Percentiles rank a stretch among this genome's conserved stretches.
Evolutionary conservation across 2,329 filamentous ascomycete genomes (phyloP).

Genomic region (Diatrype stigma): DNA sequence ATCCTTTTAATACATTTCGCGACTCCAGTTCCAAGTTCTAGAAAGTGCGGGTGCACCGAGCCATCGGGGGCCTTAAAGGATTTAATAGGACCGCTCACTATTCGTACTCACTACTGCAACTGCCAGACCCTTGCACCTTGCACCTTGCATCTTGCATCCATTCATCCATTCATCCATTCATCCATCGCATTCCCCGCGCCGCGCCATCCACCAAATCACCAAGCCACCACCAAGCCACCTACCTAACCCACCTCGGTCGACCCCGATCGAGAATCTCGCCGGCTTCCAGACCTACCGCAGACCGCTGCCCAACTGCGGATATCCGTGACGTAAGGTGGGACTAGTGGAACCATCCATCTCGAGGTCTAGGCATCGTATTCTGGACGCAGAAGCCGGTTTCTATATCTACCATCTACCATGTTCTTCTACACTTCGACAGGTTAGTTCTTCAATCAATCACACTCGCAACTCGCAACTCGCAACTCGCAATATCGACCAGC

Average conservation of each 20-base stretch:
- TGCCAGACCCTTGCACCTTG: too few species aligned
- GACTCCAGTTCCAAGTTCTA: too few species aligned
- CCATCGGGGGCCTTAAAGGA: neutral
- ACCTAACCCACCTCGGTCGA: neutral
- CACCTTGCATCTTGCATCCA: too few species aligned
- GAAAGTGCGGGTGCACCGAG: neutral
- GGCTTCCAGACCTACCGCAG: neutral
- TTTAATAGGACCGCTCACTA: neutral
- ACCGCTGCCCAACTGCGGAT: slow-evolving; percentile 4
- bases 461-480: neutral
- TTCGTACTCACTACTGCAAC: too few species aligned
- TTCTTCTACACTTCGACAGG: slow-evolving; percentile 26
- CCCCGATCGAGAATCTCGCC: neutral
- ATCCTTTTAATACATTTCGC: too few species aligned
- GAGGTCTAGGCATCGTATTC: slow-evolving; percentile 6
- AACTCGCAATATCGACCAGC: neutral
- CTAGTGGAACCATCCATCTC: slow-evolving; percentile 9
- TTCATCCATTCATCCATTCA: too few species aligned
- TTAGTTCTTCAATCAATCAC: slow-evolving; percentile 13
- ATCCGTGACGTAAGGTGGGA: slow-evolving; percentile 16
- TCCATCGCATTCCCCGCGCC: neutral
- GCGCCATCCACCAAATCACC: neutral
- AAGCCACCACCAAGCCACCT: neutral
- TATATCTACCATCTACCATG: slow-evolving; percentile 21
- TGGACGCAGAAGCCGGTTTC: slow-evolving; percentile 2